Base-by-base conservation (phyloP, 2,329 filamentous ascomycete genomes). In the Acrodontium crateriforme region DNA sequence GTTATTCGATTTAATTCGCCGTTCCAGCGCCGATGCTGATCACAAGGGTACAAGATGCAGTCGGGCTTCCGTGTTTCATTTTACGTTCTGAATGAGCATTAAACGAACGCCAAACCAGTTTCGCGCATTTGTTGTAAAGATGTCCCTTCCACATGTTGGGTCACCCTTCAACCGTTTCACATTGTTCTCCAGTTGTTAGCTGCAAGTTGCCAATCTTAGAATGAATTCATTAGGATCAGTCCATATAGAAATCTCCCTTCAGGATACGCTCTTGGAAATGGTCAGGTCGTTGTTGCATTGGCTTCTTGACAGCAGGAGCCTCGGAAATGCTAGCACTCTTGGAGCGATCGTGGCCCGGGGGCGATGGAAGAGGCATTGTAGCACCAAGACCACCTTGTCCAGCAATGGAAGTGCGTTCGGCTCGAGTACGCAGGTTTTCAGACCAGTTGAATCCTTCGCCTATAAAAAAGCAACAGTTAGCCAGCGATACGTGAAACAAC, bases 211-310 rank as follows among this genome's bases (percentile, higher is more conserved):
- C n/a, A n/a, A n/a, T n/a, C n/a, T n/a, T n/a, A n/a, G n/a, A n/a
- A n/a, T n/a, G n/a, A n/a, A n/a, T n/a, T n/a, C n/a, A n/a, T n/a
- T n/a, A n/a, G n/a, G n/a, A n/a, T 35, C 32, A 93, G 50, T 94
- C 85, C 84, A 95, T 94, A 62, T 89, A 89, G 48, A 98, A 95
- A 50, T 98, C 89, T 24, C 87, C 89, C 61, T 93, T 89, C 42
- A 98, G 68, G 46, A 98, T 95, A 42, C 91, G 74, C 67, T 98
- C 89, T 57, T 94, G 85, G 61, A 94, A 89, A 38, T 78, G 78
- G 60, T 98, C 89, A 16, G 87, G 85, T 16, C 58, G 54, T 38
- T 55, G 58, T 27, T 56, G 49, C 63, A 87, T 91, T 22, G 62
- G 60, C 45, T 65, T 64, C 40, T 67, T 58, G 15, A 39, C 37